Conservation (phyloP, 108 stramenopile species). For the Cylindrotheca fusiformis region DNA sequence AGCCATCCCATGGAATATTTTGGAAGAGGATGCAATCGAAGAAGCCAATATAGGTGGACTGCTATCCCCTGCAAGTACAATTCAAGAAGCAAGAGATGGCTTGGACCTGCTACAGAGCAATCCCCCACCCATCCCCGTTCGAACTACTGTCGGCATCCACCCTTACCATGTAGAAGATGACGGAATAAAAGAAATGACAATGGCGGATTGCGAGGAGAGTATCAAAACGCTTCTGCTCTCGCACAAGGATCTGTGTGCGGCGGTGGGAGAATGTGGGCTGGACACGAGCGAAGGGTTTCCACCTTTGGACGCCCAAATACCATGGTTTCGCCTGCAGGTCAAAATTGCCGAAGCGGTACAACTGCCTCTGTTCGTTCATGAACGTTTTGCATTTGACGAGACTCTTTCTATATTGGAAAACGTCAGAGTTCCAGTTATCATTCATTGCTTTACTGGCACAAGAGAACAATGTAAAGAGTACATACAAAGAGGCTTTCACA, state of each 20-base stretch:
- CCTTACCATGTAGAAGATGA: slow-evolving; percentile 67
- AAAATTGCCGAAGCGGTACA: slow-evolving; percentile 56
- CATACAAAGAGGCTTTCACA: slow-evolving; percentile 64
- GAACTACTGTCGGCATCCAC: slow-evolving; percentile 73
- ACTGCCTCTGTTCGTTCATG: slow-evolving; percentile 76
- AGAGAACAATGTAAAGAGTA: slow-evolving; percentile 57
- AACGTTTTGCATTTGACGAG: slow-evolving; percentile 69
- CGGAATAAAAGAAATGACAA: slow-evolving; percentile 8
- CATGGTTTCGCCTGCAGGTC: slow-evolving; percentile 63
- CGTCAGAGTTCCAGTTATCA: slow-evolving; percentile 47
- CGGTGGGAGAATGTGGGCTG: slow-evolving; percentile 78
- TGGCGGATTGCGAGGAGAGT: slow-evolving; percentile 11
- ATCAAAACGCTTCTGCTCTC: slow-evolving; percentile 3
- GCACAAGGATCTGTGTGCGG: slow-evolving; percentile 27
- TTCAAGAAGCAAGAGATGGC: slow-evolving; percentile 52
- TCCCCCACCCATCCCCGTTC: slow-evolving; percentile 25
- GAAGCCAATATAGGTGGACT: slow-evolving; percentile 60
- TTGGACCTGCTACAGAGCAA: slow-evolving; percentile 1
- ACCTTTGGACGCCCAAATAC: slow-evolving; percentile 46
- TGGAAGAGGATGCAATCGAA: slow-evolving; percentile 42
- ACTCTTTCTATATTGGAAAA: slow-evolving; percentile 55
- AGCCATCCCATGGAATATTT: slow-evolving; percentile 31
- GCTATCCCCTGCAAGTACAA: slow-evolving; percentile 71
- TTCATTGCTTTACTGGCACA: slow-evolving; percentile 88
- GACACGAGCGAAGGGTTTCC: slow-evolving; percentile 82